Percentiles rank a stretch among this genome's conserved stretches.
phyloP scores from a whole-genome alignment of 1,139 yeast species.

The Protomyces arabidopsidicola region DNA sequence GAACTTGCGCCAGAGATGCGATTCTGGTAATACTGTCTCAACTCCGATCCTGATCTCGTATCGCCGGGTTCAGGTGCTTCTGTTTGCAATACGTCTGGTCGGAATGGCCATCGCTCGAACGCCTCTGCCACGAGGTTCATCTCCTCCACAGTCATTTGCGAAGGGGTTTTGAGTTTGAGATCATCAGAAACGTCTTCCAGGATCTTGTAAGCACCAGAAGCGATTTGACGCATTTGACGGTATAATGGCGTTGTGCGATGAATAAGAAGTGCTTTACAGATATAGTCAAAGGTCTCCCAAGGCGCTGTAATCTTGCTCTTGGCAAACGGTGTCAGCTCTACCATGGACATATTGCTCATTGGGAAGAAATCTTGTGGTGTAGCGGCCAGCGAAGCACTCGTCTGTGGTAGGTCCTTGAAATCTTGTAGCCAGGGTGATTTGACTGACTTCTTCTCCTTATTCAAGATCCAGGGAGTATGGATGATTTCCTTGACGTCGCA shows the following conservation, averaged over 20 bases:
- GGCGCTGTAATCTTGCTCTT: conserved; percentile 15
- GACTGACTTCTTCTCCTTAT: neutral
- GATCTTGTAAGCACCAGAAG: conserved; percentile 17
- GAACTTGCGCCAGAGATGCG: neutral
- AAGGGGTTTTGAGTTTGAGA: conserved; percentile 7
- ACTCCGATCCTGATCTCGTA: neutral
- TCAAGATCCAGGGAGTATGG: conserved; percentile 5
- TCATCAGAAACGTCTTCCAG: conserved; percentile 5
- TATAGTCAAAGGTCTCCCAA: conserved; percentile 22
- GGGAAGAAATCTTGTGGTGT: conserved; percentile 11
- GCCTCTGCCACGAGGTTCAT: conserved; percentile 16
- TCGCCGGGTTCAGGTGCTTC: conserved; percentile 1
- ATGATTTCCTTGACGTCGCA: conserved; percentile 14
- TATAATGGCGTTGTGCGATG: conserved; percentile 15
- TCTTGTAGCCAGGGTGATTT: neutral
- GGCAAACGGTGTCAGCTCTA: conserved; percentile 16
- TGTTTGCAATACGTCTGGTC: conserved; percentile 8
- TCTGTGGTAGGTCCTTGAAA: conserved; percentile 6
- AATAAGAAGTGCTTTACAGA: conserved; percentile 3
- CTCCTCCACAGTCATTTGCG: conserved; percentile 20
- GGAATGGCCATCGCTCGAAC: conserved; percentile 20
- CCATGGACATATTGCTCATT: conserved; percentile 1
- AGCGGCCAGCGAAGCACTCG: neutral
- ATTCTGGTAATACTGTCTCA: neutral
- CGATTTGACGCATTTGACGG: conserved; percentile 12